phyloP scores from a whole-genome alignment of 2,329 filamentous ascomycete genomes.

The Metarhizium anisopliae region DNA sequence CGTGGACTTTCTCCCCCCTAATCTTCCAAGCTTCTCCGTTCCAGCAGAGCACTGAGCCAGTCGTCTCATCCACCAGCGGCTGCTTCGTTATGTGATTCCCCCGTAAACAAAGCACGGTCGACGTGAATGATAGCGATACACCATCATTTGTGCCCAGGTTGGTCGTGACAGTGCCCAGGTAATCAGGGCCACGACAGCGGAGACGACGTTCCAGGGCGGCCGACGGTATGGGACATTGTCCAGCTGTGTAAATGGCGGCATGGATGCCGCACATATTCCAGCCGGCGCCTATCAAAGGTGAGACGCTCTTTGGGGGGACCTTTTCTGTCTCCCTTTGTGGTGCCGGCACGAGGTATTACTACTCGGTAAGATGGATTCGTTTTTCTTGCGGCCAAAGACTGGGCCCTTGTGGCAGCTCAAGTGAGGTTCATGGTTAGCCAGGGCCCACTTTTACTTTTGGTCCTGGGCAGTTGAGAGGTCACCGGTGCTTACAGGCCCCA shows the following conservation, averaged over 20 bases:
- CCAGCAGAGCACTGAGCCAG: conserved; percentile 75
- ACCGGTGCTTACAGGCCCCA: not conserved
- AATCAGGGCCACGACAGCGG: conserved; percentile 50
- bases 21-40: conserved; percentile 94
- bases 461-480: not conserved
- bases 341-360: not conserved
- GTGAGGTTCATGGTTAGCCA: too few species aligned
- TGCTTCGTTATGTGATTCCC: conserved; percentile 64
- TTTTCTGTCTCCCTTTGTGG: not conserved
- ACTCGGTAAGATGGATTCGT: too few species aligned
- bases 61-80: conserved; percentile 52
- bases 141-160: conserved; percentile 15
- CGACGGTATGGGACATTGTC: conserved; percentile 18
- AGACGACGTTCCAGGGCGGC: conserved; percentile 36
- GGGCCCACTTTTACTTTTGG: not conserved
- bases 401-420: too few species aligned
- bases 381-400: too few species aligned
- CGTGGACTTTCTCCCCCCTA: conserved; percentile 43
- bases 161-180: conserved; percentile 35
- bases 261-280: conserved; percentile 53
- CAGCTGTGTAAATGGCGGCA: conserved; percentile 32
- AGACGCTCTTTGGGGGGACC: not conserved
- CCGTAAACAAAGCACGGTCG: conserved; percentile 85
- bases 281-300: not conserved
- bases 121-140: conserved; percentile 55